Evolutionary conservation across 179 eudicot species (phyloP).

Genomic region (Actinidia polygama): DNA sequence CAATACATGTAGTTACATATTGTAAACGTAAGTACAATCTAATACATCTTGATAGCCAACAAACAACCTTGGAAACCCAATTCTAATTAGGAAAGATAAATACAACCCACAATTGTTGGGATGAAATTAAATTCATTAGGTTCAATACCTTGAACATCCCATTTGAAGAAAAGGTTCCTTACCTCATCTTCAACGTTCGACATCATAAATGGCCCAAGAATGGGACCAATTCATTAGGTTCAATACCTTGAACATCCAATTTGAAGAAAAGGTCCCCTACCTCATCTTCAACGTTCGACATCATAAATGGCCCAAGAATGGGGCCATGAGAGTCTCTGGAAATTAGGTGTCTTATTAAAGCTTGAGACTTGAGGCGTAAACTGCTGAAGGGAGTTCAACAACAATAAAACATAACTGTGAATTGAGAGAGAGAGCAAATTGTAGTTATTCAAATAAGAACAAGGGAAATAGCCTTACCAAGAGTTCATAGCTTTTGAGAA

Average conservation of each 20-base stretch:
- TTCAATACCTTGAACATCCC: constrained; percentile 58
- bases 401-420: constrained; percentile 32
- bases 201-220: constrained; percentile 45
- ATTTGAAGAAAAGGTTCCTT: constrained; percentile 48
- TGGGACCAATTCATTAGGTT: constrained; percentile 73
- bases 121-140: constrained; percentile 81
- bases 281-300: constrained; percentile 38
- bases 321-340: constrained; percentile 51
- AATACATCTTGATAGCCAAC: too few relatives aligned
- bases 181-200: constrained; percentile 50
- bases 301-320: constrained; percentile 43
- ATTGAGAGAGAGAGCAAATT: constrained; percentile 57
- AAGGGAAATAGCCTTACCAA: too few relatives aligned
- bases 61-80: constrained; percentile 69
- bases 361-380: constrained; percentile 70
- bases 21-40: too few relatives aligned
- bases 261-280: constrained; percentile 53
- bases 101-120: constrained; percentile 70
- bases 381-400: constrained; percentile 47
- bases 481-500: too few relatives aligned
- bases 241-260: constrained; percentile 61
- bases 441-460: constrained; percentile 24
- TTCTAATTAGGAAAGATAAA: constrained; percentile 36
- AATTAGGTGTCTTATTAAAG: constrained; percentile 42
- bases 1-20: too few relatives aligned